Evolutionary conservation across 2,329 filamentous ascomycete genomes (phyloP), one percentile per base, ranked within the genome.

Genomic region (Pyrenochaeta sp.): DNA sequence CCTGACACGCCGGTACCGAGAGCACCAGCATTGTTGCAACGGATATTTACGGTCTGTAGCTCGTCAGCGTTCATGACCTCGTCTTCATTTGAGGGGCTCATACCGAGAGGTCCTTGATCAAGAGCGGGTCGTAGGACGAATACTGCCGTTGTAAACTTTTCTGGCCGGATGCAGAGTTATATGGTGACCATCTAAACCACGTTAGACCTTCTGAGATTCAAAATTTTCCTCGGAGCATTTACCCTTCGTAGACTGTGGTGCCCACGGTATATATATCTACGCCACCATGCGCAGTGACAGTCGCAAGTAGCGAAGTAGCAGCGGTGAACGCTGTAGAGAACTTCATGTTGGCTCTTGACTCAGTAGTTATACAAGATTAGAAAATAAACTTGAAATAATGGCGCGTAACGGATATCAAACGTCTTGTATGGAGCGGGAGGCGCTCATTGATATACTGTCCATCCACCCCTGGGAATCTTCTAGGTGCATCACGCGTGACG

Each of bases 1-100:
- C 82, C 84, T 34, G 73, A 75, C 5, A 82, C 71, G 19, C 72
- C 72, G 6, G 68, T 73, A 28, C 72, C 72, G 1, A 67, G 56
- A 25, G 45, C 43, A 27, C 72, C 72, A 15, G 57, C 52, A n/a
- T 74, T 74, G 56, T 74, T 74, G 59, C 72, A 74, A n/a, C 72
- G 65, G 27, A 74, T 72, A 52, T 73, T 71, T 4, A 65, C 66
- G 1, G 63, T 68, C 71, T 72, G 19, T 10, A 36, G 2, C 9
- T 3, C 19, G 37, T 66, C 34, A 60, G 43, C 50, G 40, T 52
- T n/a, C 46, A 42, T 10, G 8, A 28, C 7, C n/a, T 9, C 28
- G 9, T 6, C 42, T 5, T 32, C 5, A 43, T 13, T 6, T 43
- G 22, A 30, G 15, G 30, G n/a, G n/a, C n/a, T 32, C 64, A 44